A percentile compares a stretch with the other conserved stretches of the same genome.
These are phyloP conservation scores for Ceratobasidium papillatum DNA, from an alignment of 1,284 basidiomycete species.

Conservation along the genomic window DNA sequence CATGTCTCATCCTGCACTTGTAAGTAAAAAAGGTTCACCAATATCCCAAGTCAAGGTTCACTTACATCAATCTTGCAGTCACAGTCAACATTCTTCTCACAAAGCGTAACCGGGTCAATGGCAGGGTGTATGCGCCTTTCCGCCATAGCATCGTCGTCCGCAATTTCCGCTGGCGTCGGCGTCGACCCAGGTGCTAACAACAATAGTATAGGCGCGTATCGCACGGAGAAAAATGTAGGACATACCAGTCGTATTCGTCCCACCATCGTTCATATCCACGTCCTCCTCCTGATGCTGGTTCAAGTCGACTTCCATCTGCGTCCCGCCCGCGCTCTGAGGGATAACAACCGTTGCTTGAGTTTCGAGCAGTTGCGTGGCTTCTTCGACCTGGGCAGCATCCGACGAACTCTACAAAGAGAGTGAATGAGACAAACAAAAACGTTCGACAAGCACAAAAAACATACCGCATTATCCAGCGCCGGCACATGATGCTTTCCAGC, in stretches of 20 bases:
- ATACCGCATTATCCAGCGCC: slow-evolving; percentile 13
- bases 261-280: background rate
- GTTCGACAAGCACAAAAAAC: background rate
- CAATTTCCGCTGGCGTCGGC: background rate
- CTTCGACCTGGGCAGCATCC: background rate
- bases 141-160: background rate
- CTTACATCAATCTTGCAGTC: slow-evolving; percentile 14
- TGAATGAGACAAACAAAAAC: background rate
- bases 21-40: background rate
- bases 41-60: background rate
- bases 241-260: background rate
- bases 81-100: slow-evolving; percentile 15
- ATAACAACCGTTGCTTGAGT: slow-evolving; percentile 25
- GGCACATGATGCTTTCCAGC: slow-evolving; percentile 28
- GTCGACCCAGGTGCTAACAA: background rate
- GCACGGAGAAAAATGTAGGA: no score
- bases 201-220: no score
- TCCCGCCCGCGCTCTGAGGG: background rate
- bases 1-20: background rate
- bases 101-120: slow-evolving; percentile 16
- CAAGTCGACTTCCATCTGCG: slow-evolving; percentile 21
- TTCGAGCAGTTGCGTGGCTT: slow-evolving; percentile 14
- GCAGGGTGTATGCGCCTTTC: slow-evolving; percentile 5
- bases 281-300: background rate
- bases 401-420: background rate